Conservation (phyloP, 192 early-diverging fungal genomes). For the Piromyces sp. region DNA sequence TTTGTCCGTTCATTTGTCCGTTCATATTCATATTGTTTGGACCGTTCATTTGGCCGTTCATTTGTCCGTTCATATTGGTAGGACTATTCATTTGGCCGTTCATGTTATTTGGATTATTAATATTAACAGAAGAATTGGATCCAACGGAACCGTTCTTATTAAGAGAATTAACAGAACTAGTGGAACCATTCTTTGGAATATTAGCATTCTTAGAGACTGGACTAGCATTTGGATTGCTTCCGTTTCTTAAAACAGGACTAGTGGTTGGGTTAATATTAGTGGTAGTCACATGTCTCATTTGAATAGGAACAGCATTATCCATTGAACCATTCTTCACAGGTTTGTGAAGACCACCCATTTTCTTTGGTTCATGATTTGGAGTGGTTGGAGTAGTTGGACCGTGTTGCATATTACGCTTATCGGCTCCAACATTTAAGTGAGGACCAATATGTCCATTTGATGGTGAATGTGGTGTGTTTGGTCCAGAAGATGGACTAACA, state of each 20-base stretch:
- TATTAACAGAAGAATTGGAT: neutral
- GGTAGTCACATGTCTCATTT: neutral
- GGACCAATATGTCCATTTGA: neutral
- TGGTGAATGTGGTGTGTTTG: neutral
- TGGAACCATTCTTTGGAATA: neutral
- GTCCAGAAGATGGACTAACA: neutral
- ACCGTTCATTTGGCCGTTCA: too few species aligned
- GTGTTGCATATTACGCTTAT: neutral
- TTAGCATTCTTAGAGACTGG: neutral
- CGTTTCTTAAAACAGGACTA: neutral
- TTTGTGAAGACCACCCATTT: neutral
- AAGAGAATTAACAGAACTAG: neutral
- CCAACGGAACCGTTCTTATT: neutral
- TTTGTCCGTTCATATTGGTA: too few species aligned
- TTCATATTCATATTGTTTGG: too few species aligned
- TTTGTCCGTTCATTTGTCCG: too few species aligned
- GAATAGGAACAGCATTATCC: neutral
- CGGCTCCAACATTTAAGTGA: neutral
- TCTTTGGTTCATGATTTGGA: neutral
- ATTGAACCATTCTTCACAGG: neutral
- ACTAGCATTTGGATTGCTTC: neutral
- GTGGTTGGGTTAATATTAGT: neutral
- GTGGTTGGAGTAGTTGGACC: neutral
- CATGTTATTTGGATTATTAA: too few species aligned
- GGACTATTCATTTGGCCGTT: too few species aligned